Evolutionary conservation across 2,329 filamentous ascomycete genomes (phyloP).

Genomic region (Aurifilum marmelostoma): DNA sequence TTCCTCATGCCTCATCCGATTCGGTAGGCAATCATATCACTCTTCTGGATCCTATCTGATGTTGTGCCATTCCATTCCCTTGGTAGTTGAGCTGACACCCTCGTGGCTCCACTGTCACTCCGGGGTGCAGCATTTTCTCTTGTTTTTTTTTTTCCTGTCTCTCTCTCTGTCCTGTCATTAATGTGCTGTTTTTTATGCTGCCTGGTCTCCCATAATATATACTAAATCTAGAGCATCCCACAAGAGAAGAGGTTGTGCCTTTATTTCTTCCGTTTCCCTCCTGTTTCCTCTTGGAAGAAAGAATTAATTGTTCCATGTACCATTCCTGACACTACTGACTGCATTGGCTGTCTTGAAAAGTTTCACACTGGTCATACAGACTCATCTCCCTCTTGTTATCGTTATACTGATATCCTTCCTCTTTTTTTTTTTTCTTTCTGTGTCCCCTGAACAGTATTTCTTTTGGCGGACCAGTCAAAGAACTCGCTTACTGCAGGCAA

Average conservation of each 20-base stretch:
- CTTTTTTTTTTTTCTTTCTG: background rate
- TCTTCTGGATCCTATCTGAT: slow-evolving; percentile 19
- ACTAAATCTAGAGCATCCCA: background rate
- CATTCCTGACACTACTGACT: slow-evolving; percentile 11
- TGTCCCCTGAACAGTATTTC: background rate
- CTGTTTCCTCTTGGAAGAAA: background rate
- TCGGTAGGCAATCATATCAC: slow-evolving; percentile 19
- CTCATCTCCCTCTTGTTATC: background rate
- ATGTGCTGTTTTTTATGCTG: background rate
- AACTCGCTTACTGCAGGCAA: background rate
- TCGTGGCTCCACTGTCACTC: slow-evolving; percentile 14
- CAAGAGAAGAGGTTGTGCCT: background rate
- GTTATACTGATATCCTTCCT: background rate
- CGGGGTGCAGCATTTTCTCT: slow-evolving; percentile 17
- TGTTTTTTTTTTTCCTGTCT: background rate
- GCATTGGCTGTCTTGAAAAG: slow-evolving; percentile 4
- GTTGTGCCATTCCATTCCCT: slow-evolving; percentile 18
- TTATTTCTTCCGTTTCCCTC: background rate
- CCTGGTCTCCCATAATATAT: background rate
- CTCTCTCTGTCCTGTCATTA: too few relatives aligned
- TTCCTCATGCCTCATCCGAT: slow-evolving; percentile 14
- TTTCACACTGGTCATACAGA: slow-evolving; percentile 8
- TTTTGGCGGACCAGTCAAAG: background rate
- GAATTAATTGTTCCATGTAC: background rate
- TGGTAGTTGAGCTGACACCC: slow-evolving; percentile 20